Percentiles rank a stretch among this genome's conserved stretches.
phyloP scores from a whole-genome alignment of 2,329 filamentous ascomycete genomes.

The Pseudogymnoascus sp. region DNA sequence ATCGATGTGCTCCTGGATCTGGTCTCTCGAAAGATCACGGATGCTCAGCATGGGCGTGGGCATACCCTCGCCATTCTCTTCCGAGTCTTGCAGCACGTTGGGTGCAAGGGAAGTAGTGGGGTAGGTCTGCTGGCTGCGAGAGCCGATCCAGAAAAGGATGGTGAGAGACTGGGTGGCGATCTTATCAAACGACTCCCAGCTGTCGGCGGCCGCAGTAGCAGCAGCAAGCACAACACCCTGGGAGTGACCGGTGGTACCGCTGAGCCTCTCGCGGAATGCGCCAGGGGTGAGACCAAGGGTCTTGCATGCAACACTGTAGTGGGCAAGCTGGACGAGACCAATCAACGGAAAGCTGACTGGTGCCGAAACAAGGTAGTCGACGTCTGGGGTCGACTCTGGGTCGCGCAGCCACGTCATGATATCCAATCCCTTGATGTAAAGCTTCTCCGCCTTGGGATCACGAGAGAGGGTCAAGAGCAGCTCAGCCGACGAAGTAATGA shows the following conservation, averaged over 20 bases:
- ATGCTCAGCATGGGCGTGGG: conserved; percentile 98
- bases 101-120: conserved; percentile 90
- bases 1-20: conserved; percentile 94
- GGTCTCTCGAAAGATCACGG: conserved; percentile 76
- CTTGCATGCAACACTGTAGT: conserved; percentile 92
- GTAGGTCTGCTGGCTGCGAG: conserved; percentile 94
- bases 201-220: conserved; percentile 79
- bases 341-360: conserved; percentile 95
- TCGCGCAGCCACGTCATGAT: conserved; percentile 89
- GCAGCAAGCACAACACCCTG: conserved; percentile 93
- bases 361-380: conserved; percentile 88
- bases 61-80: conserved; percentile 87
- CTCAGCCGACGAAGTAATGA: conserved; percentile 73
- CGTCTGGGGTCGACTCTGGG: conserved; percentile 81
- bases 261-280: conserved; percentile 73
- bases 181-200: conserved; percentile 86
- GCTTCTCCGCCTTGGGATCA: conserved; percentile 82
- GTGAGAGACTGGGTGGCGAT: conserved; percentile 74
- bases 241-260: conserved; percentile 89
- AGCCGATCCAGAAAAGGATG: conserved; percentile 97
- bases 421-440: conserved; percentile 95
- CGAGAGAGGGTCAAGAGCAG: conserved; percentile 78
- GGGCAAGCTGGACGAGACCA: conserved; percentile 88
- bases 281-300: conserved; percentile 84
- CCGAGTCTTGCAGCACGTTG: conserved; percentile 81